phyloP scores from a whole-genome alignment of 2,329 filamentous ascomycete species.

The Chaetomium strumarium region DNA sequence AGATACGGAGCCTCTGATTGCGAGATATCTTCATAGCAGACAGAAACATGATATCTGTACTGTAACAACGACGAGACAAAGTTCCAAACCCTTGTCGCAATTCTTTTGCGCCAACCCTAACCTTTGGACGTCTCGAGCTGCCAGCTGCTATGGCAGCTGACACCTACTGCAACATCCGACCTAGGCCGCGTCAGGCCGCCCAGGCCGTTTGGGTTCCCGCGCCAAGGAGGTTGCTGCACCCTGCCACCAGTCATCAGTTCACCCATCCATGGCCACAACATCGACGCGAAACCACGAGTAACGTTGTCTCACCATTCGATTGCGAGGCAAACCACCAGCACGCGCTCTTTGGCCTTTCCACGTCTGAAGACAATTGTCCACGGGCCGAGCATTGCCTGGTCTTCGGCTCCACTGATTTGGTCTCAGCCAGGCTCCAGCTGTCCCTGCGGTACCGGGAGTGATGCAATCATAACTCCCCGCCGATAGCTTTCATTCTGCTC shows the following conservation, averaged over 20 bases:
- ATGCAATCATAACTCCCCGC: constrained; percentile 11
- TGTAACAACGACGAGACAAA: too few relatives aligned
- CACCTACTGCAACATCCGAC: too few relatives aligned
- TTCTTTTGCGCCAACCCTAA: too few relatives aligned
- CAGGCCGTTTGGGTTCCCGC: not conserved
- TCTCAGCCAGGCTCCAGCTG: not conserved
- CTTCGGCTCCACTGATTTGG: not conserved
- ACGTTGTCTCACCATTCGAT: not conserved
- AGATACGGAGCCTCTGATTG: too few relatives aligned
- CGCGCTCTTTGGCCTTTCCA: not conserved
- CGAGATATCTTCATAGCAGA: too few relatives aligned
- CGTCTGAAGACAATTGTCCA: not conserved
- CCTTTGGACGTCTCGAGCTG: not conserved
- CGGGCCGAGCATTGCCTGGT: not conserved
- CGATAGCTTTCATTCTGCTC: not conserved
- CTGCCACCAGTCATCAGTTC: not conserved
- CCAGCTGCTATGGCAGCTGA: not conserved
- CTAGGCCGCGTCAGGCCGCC: not conserved
- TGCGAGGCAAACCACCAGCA: not conserved
- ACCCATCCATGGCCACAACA: not conserved
- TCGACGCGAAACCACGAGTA: not conserved
- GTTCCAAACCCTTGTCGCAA: too few relatives aligned
- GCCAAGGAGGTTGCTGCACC: too few relatives aligned
- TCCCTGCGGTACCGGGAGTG: not conserved
- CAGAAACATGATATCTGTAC: too few relatives aligned